Evolutionary conservation across 148 eudicot species (phyloP).

Genomic region (Camellia japonica): DNA sequence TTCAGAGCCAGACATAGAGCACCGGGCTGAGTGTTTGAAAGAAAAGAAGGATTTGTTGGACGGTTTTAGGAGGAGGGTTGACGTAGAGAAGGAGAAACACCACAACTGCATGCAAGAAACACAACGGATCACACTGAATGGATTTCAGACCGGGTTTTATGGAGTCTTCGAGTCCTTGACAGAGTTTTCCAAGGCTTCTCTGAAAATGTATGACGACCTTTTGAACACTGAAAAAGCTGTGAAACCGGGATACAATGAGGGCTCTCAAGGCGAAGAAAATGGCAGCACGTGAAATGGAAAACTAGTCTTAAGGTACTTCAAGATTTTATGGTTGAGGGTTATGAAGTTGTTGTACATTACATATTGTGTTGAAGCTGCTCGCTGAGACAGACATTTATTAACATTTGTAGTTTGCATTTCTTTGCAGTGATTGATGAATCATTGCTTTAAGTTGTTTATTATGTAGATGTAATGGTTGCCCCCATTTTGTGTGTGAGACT

Average conservation of each 20-base stretch:
- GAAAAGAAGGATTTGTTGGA: conserved; percentile 74
- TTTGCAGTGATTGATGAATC: not conserved
- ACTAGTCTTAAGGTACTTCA: not conserved
- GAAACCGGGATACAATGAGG: conserved; percentile 35
- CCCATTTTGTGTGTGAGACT: conserved; percentile 39
- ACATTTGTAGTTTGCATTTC: conserved; percentile 12
- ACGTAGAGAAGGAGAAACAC: conserved; percentile 82
- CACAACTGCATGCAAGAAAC: conserved; percentile 72
- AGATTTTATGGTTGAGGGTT: conserved; percentile 25
- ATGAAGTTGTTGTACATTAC: conserved; percentile 43
- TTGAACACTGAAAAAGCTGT: conserved; percentile 38
- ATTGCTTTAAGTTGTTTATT: not conserved
- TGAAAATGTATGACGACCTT: conserved; percentile 67
- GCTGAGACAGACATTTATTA: conserved; percentile 56
- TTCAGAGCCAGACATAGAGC: conserved; percentile 40
- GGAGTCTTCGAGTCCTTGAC: conserved; percentile 68
- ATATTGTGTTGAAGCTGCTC: conserved; percentile 66
- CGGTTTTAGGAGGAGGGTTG: conserved; percentile 51
- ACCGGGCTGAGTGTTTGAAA: conserved; percentile 36
- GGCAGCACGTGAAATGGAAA: conserved; percentile 35
- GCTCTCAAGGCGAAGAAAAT: conserved; percentile 33
- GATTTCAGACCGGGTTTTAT: conserved; percentile 82
- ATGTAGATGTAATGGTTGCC: conserved; percentile 30
- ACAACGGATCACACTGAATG: conserved; percentile 67
- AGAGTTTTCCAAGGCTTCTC: conserved; percentile 66